phyloP scores from a whole-genome alignment of 1,139 yeast genomes.

The Entelexis paramagnoliae region DNA sequence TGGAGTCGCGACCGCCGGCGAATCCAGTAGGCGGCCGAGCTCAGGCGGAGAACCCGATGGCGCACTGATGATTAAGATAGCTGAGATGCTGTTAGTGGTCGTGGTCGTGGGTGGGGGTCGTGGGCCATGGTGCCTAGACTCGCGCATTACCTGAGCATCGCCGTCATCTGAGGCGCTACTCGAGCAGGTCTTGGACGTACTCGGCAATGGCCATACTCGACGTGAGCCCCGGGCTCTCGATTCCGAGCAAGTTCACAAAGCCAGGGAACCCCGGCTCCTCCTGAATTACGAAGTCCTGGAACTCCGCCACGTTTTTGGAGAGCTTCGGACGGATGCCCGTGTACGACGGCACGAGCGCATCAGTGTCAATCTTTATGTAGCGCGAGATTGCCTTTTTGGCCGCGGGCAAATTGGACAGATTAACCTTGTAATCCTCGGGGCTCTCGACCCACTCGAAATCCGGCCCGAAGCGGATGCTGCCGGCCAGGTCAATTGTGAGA shows the following conservation, averaged over 20 bases:
- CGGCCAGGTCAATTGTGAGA: slow-evolving; percentile 72
- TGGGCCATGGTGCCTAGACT: too few relatives aligned
- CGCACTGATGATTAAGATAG: neutral
- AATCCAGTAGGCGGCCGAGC: neutral
- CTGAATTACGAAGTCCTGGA: slow-evolving; percentile 64
- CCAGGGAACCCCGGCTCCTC: slow-evolving; percentile 51
- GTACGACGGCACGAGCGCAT: slow-evolving; percentile 55
- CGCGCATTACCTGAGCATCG: too few relatives aligned
- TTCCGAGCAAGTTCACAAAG: slow-evolving; percentile 67
- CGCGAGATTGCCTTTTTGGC: slow-evolving; percentile 51
- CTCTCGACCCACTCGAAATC: slow-evolving; percentile 70
- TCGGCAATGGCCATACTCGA: slow-evolving; percentile 73
- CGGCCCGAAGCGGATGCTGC: slow-evolving; percentile 76
- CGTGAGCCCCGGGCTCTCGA: slow-evolving; percentile 86
- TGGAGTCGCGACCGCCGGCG: neutral
- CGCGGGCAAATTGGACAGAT: slow-evolving; percentile 38
- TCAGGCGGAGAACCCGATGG: neutral
- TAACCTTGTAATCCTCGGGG: slow-evolving; percentile 32
- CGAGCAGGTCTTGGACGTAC: slow-evolving; percentile 40
- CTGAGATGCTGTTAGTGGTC: too few relatives aligned
- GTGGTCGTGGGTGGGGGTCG: too few relatives aligned
- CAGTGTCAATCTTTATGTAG: slow-evolving; percentile 45
- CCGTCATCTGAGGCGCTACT: too few relatives aligned
- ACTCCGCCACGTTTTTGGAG: slow-evolving; percentile 35
- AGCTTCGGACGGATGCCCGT: slow-evolving; percentile 79